Evolutionary conservation across 306 rosid species (phyloP).

Genomic region (Betula pendula): DNA sequence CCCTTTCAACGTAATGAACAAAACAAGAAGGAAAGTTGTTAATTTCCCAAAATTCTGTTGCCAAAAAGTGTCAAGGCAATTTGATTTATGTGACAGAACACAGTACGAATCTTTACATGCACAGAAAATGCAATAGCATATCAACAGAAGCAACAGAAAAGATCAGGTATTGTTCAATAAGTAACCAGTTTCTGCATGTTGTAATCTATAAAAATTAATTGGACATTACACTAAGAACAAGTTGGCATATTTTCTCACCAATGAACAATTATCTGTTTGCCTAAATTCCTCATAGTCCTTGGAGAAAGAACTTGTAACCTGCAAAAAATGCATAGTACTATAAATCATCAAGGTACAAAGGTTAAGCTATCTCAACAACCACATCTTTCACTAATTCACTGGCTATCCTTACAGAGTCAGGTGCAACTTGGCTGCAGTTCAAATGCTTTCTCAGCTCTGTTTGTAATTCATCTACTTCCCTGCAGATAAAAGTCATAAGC

Average conservation of each 20-base stretch:
- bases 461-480: constrained; percentile 59
- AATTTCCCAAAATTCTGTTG: background rate
- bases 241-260: constrained; percentile 43
- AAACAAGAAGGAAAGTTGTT: background rate
- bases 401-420: constrained; percentile 53
- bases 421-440: constrained; percentile 45
- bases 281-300: constrained; percentile 44
- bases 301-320: constrained; percentile 50
- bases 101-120: constrained; percentile 13
- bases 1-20: constrained; percentile 3
- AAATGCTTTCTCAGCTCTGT: constrained; percentile 49
- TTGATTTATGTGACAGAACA: background rate
- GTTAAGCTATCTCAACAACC: constrained; percentile 19
- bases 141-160: constrained; percentile 2
- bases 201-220: constrained; percentile 9
- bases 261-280: constrained; percentile 45
- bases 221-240: constrained; percentile 13
- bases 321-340: constrained; percentile 22
- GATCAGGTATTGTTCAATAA: background rate
- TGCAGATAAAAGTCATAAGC: constrained; percentile 41
- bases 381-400: constrained; percentile 18
- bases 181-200: constrained; percentile 9
- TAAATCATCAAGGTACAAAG: constrained; percentile 25
- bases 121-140: constrained; percentile 12
- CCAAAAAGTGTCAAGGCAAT: background rate